Percentiles rank a stretch among this genome's conserved stretches.
phyloP scores from a whole-genome alignment of 352 stramenopile genomes.

The Phytophthora podocarpi region DNA sequence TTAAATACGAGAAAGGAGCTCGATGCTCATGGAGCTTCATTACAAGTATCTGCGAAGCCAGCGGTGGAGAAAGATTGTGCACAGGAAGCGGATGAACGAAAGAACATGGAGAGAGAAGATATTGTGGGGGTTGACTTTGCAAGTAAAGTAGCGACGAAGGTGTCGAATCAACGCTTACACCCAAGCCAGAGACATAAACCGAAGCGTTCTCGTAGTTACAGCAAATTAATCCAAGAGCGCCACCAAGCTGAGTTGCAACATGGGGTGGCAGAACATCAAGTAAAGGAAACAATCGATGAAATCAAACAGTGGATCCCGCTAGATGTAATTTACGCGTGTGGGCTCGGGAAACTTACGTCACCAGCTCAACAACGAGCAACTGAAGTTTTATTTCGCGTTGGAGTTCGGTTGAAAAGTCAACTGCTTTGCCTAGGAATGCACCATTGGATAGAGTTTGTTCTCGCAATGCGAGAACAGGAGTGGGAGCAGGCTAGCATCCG shows the following conservation, averaged over 20 bases:
- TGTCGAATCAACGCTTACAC: not conserved
- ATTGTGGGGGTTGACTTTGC: not conserved
- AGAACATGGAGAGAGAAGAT: slow-evolving; percentile 4
- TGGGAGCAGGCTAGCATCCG: slow-evolving; percentile 8
- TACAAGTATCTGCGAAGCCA: not conserved
- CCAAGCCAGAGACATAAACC: not conserved
- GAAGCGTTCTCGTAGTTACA: slow-evolving; percentile 21
- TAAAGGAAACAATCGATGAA: slow-evolving; percentile 51
- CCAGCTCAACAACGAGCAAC: slow-evolving; percentile 63
- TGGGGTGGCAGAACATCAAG: slow-evolving; percentile 33
- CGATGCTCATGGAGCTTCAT: not conserved
- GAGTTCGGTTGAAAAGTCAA: slow-evolving; percentile 45
- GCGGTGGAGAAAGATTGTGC: not conserved
- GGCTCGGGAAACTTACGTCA: slow-evolving; percentile 63
- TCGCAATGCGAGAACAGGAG: slow-evolving; percentile 19
- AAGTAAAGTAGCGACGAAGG: not conserved
- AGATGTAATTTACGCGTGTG: slow-evolving; percentile 68
- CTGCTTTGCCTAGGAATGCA: slow-evolving; percentile 47
- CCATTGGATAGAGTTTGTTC: slow-evolving; percentile 47
- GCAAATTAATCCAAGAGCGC: slow-evolving; percentile 16
- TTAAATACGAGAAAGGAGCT: slow-evolving; percentile 2
- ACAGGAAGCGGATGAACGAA: not conserved
- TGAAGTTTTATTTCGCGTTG: slow-evolving; percentile 47
- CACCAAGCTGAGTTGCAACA: slow-evolving; percentile 16
- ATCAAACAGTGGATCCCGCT: slow-evolving; percentile 67